phyloP scores from a whole-genome alignment of 2,329 filamentous ascomycete species.

The Teratosphaeria gauchensis region DNA sequence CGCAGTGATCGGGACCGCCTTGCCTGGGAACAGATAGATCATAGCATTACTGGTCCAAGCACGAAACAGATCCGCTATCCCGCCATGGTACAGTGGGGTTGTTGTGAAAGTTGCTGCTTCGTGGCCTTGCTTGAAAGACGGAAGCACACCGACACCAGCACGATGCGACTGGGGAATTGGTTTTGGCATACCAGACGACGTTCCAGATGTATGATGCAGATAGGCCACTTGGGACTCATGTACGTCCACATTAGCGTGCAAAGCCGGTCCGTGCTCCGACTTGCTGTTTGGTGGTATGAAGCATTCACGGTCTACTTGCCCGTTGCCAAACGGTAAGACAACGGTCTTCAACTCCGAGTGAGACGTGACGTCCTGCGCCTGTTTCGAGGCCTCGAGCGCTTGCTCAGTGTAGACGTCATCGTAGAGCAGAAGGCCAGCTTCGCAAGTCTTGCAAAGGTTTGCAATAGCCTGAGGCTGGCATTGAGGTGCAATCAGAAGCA shows the following conservation, averaged over 20 bases:
- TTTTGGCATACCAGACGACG: constrained; percentile 54
- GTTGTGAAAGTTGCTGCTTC: constrained; percentile 50
- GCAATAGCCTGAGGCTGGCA: constrained; percentile 39
- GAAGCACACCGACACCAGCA: constrained; percentile 46
- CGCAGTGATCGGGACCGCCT: constrained; percentile 46
- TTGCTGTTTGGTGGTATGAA: constrained; percentile 1
- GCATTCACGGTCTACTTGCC: neutral
- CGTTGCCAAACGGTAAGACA: neutral
- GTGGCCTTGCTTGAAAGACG: constrained; percentile 31
- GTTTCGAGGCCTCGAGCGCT: constrained; percentile 18
- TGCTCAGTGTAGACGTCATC: constrained; percentile 32
- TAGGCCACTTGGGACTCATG: constrained; percentile 41
- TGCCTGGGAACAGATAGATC: constrained; percentile 55
- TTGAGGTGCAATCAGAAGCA: constrained; percentile 48
- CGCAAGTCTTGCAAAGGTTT: constrained; percentile 43
- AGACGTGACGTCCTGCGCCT: neutral
- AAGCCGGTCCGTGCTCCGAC: neutral
- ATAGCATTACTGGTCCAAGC: constrained; percentile 51
- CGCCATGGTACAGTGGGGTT: constrained; percentile 57
- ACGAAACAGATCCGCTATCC: constrained; percentile 52
- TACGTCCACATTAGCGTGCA: constrained; percentile 5
- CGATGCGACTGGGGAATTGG: constrained; percentile 51
- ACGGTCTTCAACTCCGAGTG: neutral
- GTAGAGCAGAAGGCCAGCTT: constrained; percentile 36
- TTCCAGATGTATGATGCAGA: constrained; percentile 55